Percentiles rank a stretch among this genome's conserved stretches.
These are phyloP conservation scores for Solanum virginianum DNA, from an alignment of 257 asterid species.

Conservation along the genomic window DNA sequence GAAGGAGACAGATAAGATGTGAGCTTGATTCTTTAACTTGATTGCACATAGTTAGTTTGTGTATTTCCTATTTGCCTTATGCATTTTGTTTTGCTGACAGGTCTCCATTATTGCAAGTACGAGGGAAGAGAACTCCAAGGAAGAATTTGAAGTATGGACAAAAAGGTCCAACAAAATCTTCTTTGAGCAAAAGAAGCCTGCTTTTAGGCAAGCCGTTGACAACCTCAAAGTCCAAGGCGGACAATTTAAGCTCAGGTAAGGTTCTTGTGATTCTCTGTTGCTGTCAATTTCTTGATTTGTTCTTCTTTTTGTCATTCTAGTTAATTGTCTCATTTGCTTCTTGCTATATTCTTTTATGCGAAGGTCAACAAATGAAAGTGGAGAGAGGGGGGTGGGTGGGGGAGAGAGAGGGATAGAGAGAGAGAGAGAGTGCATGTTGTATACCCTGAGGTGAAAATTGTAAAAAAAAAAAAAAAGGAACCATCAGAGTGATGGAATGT, in stretches of 20 bases:
- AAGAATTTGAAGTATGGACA: conserved; percentile 38
- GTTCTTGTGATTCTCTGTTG: not conserved
- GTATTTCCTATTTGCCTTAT: conserved; percentile 8
- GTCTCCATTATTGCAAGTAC: conserved; percentile 49
- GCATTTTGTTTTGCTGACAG: conserved; percentile 32
- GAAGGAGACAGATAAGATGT: conserved; percentile 39
- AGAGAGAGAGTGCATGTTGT: not conserved
- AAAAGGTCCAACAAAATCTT: conserved; percentile 25
- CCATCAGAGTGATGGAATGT: not conserved
- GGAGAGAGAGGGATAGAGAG: not conserved
- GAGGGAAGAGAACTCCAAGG: conserved; percentile 77
- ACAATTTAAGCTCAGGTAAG: conserved; percentile 44
- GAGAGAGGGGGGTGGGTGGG: not conserved
- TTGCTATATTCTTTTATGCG: not conserved
- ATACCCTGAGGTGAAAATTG: not conserved
- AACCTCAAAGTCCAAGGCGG: conserved; percentile 21
- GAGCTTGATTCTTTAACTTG: conserved; percentile 18
- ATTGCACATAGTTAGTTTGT: not conserved
- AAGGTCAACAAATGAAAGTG: not conserved
- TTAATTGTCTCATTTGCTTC: not conserved
- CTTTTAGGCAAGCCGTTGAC: conserved; percentile 18
- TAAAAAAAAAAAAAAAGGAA: not conserved
- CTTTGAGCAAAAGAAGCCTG: conserved; percentile 30
- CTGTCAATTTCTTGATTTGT: not conserved
- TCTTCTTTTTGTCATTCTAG: not conserved